Evolutionary conservation across 2,329 filamentous ascomycete genomes (phyloP).

Genomic region (Aspergillus japonicus): DNA sequence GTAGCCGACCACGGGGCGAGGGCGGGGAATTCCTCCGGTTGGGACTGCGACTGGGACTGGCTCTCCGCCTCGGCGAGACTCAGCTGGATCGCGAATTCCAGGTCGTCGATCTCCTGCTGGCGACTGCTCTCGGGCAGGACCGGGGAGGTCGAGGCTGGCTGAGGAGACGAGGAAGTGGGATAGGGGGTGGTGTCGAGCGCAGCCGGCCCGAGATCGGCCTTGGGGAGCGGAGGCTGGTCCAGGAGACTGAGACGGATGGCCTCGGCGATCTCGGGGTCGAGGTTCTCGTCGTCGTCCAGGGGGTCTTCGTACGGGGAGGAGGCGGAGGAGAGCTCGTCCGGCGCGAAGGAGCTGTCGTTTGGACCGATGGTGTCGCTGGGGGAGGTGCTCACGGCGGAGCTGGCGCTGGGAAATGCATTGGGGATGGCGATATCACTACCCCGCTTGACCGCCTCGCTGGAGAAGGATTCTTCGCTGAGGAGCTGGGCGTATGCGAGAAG

Average conservation of each 20-base stretch:
- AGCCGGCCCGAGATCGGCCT: conserved; percentile 34
- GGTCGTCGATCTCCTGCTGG: conserved; percentile 54
- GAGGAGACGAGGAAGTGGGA: conserved; percentile 19
- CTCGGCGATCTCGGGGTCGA: conserved; percentile 61
- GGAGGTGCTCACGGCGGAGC: conserved; percentile 41
- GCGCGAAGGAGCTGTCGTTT: conserved; percentile 28
- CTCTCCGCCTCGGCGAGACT: conserved; percentile 63
- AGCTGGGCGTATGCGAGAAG: conserved; percentile 62
- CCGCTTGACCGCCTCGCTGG: conserved; percentile 49
- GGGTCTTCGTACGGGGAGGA: conserved; percentile 39
- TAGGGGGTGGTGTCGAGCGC: conserved; percentile 31
- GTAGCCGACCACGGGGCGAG: conserved; percentile 20
- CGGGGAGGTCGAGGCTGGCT: conserved; percentile 10
- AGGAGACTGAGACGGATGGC: conserved; percentile 57
- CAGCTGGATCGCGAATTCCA: conserved; percentile 62
- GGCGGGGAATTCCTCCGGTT: conserved; percentile 18
- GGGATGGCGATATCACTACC: conserved; percentile 32
- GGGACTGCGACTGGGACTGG: conserved; percentile 41
- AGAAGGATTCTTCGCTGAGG: conserved; percentile 59
- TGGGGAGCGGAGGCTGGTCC: conserved; percentile 27
- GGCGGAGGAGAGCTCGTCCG: conserved; percentile 34
- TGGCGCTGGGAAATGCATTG: conserved; percentile 20
- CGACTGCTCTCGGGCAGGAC: conserved; percentile 36
- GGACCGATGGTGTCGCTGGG: conserved; percentile 38
- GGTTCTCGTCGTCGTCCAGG: conserved; percentile 45